These are phyloP conservation scores for Botryosphaeria dothidea DNA, from an alignment of 2,329 filamentous ascomycete species.

Conservation along the genomic window DNA sequence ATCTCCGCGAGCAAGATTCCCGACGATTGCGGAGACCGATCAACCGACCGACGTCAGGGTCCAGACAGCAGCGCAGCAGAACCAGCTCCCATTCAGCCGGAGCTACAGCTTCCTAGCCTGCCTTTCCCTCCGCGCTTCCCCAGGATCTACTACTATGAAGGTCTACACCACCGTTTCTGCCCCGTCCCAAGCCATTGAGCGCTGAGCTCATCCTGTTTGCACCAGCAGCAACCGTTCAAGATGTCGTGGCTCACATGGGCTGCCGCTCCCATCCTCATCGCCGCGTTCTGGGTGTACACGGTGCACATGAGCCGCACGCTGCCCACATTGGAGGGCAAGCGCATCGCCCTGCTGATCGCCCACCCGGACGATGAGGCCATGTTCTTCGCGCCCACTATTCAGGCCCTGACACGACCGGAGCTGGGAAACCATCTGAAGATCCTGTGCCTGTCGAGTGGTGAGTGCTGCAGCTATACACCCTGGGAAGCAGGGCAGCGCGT, in stretches of 20 bases:
- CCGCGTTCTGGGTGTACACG: slow-evolving; percentile 50
- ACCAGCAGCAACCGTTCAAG: slow-evolving; percentile 8
- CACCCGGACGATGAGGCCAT: slow-evolving; percentile 99
- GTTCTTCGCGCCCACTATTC: slow-evolving; percentile 92
- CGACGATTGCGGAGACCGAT: slow-evolving; percentile 1
- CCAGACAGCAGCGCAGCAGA: neutral
- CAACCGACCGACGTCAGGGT: slow-evolving; percentile 11
- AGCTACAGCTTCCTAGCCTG: neutral
- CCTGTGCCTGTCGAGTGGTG: slow-evolving; percentile 84
- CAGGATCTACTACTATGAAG: slow-evolving; percentile 5
- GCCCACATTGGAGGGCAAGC: slow-evolving; percentile 74
- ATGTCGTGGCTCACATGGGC: slow-evolving; percentile 46
- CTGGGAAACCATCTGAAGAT: slow-evolving; percentile 92
- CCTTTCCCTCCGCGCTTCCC: slow-evolving; percentile 2
- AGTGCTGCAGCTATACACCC: slow-evolving; percentile 21
- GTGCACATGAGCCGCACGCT: slow-evolving; percentile 51
- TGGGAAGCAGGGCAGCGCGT: neutral
- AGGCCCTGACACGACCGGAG: slow-evolving; percentile 77
- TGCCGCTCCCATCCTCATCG: slow-evolving; percentile 43
- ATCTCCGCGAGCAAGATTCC: neutral
- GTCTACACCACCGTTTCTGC: slow-evolving; percentile 2
- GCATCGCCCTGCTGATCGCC: slow-evolving; percentile 88
- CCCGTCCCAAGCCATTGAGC: neutral
- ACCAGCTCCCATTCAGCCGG: slow-evolving; percentile 1
- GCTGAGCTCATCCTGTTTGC: neutral